A percentile compares a stretch with the other conserved stretches of the same genome.
Evolutionary conservation across 2,329 filamentous ascomycete species (phyloP).

Genomic region (Penicillium sp.): DNA sequence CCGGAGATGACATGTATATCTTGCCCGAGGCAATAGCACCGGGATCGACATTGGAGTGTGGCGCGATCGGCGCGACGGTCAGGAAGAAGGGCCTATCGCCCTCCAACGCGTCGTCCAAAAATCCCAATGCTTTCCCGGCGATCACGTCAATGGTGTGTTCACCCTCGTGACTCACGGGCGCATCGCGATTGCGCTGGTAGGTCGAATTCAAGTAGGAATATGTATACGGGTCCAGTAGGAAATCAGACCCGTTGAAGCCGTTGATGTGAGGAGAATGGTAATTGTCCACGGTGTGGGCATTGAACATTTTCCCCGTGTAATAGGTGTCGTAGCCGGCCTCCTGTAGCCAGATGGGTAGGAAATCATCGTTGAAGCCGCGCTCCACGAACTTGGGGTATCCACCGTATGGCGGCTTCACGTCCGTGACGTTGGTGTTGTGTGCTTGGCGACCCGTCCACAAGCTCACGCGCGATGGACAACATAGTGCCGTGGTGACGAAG

Average conservation of each 20-base stretch:
- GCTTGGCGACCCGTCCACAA: constrained; percentile 67
- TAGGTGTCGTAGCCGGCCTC: constrained; percentile 55
- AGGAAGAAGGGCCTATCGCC: constrained; percentile 66
- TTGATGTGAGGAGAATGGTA: constrained; percentile 45
- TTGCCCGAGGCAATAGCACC: constrained; percentile 24
- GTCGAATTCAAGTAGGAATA: constrained; percentile 69
- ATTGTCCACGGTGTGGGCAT: constrained; percentile 52
- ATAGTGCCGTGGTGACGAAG: constrained; percentile 67
- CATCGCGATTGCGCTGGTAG: constrained; percentile 61
- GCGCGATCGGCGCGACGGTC: constrained; percentile 65
- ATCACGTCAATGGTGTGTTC: constrained; percentile 62
- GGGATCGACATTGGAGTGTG: constrained; percentile 61
- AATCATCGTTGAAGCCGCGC: constrained; percentile 53
- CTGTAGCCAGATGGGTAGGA: constrained; percentile 56
- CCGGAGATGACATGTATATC: constrained; percentile 50
- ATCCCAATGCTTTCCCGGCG: constrained; percentile 58
- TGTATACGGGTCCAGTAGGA: constrained; percentile 52
- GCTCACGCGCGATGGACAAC: constrained; percentile 67
- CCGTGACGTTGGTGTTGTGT: constrained; percentile 72
- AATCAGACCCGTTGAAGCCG: constrained; percentile 45
- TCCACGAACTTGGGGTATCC: constrained; percentile 55
- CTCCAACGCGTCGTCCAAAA: constrained; percentile 62
- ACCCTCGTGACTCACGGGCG: constrained; percentile 57
- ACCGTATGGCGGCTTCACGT: constrained; percentile 54
- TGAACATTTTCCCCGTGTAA: constrained; percentile 60